Evolutionary conservation across 139 green algal genomes (phyloP), one percentile per base, ranked within the genome.

Genomic region (Chlamydomonas sphaeroides): DNA sequence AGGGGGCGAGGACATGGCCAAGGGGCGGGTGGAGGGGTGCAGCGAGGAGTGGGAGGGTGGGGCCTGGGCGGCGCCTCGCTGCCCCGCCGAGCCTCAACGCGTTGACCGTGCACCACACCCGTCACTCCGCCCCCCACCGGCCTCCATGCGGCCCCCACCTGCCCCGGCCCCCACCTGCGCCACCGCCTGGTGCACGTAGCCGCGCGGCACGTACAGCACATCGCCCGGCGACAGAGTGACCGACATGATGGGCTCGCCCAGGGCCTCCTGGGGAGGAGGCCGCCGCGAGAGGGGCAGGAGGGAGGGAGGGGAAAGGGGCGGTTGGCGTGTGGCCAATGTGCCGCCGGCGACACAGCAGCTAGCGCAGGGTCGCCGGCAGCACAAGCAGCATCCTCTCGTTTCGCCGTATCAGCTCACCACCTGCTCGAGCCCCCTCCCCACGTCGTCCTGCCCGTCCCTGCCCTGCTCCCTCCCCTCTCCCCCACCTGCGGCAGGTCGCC

Each of bases 191-290:
- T 97, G 94, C 48, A 96, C 84, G 17, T 85, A 92, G 26, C 95
- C 95, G 20, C 94, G 88, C 3, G 95, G 95, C 87, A 98, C 78
- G 88, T 97, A 98, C 73, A 98, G 87, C 80, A 97, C 90, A 73
- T 98, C 95, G 11, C 95, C 95, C 10, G 88, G 81, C 80, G 89
- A 20, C 67, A 98, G 85, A 4, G 79, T 92, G 25, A 94, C 89
- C 78, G 95, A 89, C 81, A 96, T 80, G 36, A 91, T 66, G 17
- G 89, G 88, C 68, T 87, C 36, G 21, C 91, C 90, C 17, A 94
- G 56, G 28, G 68, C 57, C 23, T 83, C 74, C 83, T 93, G 77
- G 25, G 59, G 17, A 25, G 51, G 5, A 1, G 0, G n/a, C 2
- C 25, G 20, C 39, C 39, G 25, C 26, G 66, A 1, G 38, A 26